phyloP scores from a whole-genome alignment of 345 rosid genomes.

The Eucalyptus globulus region DNA sequence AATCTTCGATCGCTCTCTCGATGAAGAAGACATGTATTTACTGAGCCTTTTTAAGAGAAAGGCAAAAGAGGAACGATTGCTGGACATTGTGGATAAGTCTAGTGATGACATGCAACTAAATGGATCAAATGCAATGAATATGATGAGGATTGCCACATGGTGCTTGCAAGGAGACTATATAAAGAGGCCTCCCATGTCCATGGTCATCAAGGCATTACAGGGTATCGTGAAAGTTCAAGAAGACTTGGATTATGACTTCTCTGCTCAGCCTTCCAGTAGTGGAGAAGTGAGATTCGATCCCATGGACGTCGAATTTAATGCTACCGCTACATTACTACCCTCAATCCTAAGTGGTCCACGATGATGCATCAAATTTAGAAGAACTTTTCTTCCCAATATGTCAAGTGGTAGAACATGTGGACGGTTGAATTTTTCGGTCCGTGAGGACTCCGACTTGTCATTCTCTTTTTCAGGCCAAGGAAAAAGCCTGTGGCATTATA shows the following conservation, averaged over 20 bases:
- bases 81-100: slow-evolving; percentile 4
- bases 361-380: fast-evolving
- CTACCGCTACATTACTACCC: neutral
- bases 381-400: too few relatives aligned
- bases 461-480: neutral
- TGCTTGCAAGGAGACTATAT: slow-evolving; percentile 16
- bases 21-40: slow-evolving; percentile 5
- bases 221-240: neutral
- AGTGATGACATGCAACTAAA: slow-evolving; percentile 5
- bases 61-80: neutral
- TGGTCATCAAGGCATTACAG: slow-evolving; percentile 1
- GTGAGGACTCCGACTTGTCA: neutral
- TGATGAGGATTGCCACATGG: slow-evolving; percentile 19
- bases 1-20: neutral
- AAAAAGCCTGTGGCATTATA: neutral
- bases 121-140: neutral
- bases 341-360: neutral
- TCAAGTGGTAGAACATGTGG: neutral
- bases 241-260: neutral
- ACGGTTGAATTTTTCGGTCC: fast-evolving
- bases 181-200: neutral
- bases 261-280: neutral
- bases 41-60: slow-evolving; percentile 1
- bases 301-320: neutral
- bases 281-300: neutral